Evolutionary conservation across 129 eudicot species (phyloP).

Genomic region (Tanacetum coccineum): DNA sequence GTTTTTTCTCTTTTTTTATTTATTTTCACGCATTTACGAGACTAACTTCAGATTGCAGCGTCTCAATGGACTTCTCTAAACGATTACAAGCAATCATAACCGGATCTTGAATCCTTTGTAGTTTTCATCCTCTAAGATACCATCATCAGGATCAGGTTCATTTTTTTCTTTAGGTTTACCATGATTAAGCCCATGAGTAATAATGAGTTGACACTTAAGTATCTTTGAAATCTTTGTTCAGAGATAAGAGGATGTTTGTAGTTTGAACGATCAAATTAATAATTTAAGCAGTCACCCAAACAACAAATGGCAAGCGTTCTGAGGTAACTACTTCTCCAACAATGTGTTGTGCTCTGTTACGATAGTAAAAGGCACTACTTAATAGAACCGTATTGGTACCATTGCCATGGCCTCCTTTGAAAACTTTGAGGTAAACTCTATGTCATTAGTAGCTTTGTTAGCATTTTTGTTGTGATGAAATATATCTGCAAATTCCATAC

Average conservation of each 20-base stretch:
- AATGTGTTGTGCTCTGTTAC: conserved; percentile 60
- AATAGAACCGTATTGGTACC: conserved; percentile 15
- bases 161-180: background rate
- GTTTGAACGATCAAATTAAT: too few relatives aligned
- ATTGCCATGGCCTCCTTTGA: conserved; percentile 8
- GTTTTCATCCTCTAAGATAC: conserved; percentile 30
- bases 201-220: too few relatives aligned
- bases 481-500: background rate
- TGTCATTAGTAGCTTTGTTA: background rate
- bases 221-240: too few relatives aligned
- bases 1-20: too few relatives aligned
- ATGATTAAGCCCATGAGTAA: too few relatives aligned
- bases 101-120: conserved; percentile 83
- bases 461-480: background rate
- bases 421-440: conserved; percentile 19
- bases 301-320: too few relatives aligned
- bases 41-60: conserved; percentile 56
- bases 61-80: conserved; percentile 56
- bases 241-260: too few relatives aligned
- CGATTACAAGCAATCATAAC: conserved; percentile 52
- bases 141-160: conserved; percentile 60
- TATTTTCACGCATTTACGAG: too few relatives aligned
- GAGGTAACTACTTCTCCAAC: conserved; percentile 77
- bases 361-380: conserved; percentile 55
- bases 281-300: too few relatives aligned